Base-by-base conservation (phyloP, 2,329 filamentous ascomycete species). In the Neofusicoccum laricinum region DNA sequence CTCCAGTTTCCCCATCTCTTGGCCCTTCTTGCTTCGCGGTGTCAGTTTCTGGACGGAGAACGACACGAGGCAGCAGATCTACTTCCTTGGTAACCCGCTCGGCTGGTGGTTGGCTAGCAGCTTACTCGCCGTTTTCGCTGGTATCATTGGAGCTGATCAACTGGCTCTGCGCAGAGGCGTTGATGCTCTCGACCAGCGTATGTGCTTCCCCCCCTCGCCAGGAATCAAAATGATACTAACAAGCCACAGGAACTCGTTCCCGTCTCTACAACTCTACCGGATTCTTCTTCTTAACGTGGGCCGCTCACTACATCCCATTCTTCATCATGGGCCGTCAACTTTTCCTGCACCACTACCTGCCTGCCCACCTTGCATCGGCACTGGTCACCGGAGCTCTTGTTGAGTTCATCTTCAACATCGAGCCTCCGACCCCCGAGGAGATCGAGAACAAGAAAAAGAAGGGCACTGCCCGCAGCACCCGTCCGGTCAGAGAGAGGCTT, bases 41-140 rank as follows among this genome's bases (percentile, higher is more conserved):
- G 94, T 99, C 71, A 97, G 93, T 79, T 99, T 99, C 88, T 99
- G 95, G 95, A 99, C 95, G 8, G 91, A 98, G 76, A 93, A 92
- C 76, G 92, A 96, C 64, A 97, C 94, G 10, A 89, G 92, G 66
- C 89, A 96, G 81, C 95, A 99, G 78, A 99, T 99, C 69, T 99
- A 99, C 81, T 99, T 99, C 84, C 82, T 99, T 34, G 95, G 95
- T 64, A 99, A 99, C 80, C 95, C 95, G 0, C 79, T 98, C 67
- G 95, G 94, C 65, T 99, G 96, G 93, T 99, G 95, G 95, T 85
- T 99, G 68, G 89, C 92, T 14, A 96, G 92, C 78, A 93, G 91
- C 79, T 82, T 99, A 63, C 82, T 99, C 66, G 95, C 95, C 49
- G 93, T 99, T 41, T 98, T 95, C 76, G 92, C 88, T 25, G 95